phyloP scores from a whole-genome alignment of 805 yeast species.

The Starmerella tilneyi region DNA sequence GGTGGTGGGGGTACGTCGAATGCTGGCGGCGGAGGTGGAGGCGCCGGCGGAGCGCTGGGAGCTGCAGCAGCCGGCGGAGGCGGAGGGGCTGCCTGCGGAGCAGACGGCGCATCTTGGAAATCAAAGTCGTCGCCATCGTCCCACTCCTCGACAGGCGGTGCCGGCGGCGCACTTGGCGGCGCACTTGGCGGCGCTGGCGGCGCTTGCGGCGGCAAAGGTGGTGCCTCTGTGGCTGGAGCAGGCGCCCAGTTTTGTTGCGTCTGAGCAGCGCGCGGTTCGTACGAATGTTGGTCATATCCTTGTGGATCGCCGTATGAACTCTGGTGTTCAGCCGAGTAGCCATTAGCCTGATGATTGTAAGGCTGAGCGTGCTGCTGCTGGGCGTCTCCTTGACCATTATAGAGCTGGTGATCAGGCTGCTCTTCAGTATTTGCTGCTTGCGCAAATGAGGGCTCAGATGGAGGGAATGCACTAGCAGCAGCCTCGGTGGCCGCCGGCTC shows the following conservation, averaged over 20 bases:
- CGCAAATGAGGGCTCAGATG: too few species aligned
- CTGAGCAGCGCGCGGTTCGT: neutral
- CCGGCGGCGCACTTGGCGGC: conserved; percentile 28
- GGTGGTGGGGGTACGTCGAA: conserved; percentile 29
- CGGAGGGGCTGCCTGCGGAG: conserved; percentile 20
- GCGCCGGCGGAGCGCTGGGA: conserved; percentile 28
- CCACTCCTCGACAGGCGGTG: conserved; percentile 26
- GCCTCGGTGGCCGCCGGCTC: too few species aligned
- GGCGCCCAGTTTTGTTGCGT: neutral
- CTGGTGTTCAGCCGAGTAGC: neutral
- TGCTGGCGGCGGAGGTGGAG: conserved; percentile 34
- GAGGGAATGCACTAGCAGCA: too few species aligned
- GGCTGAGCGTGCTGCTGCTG: conserved; percentile 4
- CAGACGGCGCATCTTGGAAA: conserved; percentile 15
- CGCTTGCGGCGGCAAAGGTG: conserved; percentile 17
- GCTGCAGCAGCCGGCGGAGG: conserved; percentile 30
- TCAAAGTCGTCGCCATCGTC: conserved; percentile 13
- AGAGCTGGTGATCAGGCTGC: too few species aligned
- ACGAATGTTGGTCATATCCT: neutral
- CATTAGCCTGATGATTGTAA: conserved; percentile 4
- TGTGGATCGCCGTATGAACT: too few species aligned
- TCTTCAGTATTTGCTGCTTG: too few species aligned
- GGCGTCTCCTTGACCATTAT: neutral
- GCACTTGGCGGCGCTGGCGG: conserved; percentile 29
- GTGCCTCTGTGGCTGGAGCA: neutral